These are phyloP conservation scores for Adiantum capillusveneris DNA, from an alignment of 75 land plant genomes.

Conservation along the genomic window DNA sequence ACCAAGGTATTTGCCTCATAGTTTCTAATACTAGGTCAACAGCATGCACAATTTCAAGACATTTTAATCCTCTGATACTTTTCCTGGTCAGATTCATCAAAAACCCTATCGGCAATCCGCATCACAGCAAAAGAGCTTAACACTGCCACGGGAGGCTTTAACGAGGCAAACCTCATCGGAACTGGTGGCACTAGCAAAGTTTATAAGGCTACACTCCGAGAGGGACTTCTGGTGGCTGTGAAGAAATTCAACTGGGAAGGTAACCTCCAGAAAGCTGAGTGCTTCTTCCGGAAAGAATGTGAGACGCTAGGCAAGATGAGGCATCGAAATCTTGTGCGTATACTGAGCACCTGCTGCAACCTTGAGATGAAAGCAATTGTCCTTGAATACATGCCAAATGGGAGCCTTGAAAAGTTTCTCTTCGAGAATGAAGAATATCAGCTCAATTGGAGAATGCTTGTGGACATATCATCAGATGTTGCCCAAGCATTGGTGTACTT, in stretches of 20 bases:
- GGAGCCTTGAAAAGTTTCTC: conserved; percentile 61
- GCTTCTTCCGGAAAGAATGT: conserved; percentile 25
- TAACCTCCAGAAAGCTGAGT: background rate
- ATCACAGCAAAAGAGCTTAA: too few relatives aligned
- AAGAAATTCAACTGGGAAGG: conserved; percentile 49
- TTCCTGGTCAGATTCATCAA: too few relatives aligned
- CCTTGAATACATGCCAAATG: conserved; percentile 65
- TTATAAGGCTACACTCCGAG: background rate
- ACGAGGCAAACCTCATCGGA: too few relatives aligned
- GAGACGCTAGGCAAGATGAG: conserved; percentile 40
- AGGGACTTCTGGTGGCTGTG: conserved; percentile 50
- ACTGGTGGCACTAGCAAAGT: too few relatives aligned
- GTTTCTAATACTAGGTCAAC: too few relatives aligned
- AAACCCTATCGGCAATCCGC: too few relatives aligned
- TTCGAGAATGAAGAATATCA: conserved; percentile 10
- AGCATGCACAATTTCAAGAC: too few relatives aligned
- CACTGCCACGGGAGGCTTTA: too few relatives aligned
- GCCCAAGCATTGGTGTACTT: conserved; percentile 71
- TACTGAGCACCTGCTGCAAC: conserved; percentile 44
- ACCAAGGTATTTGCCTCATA: too few relatives aligned
- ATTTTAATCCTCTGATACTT: too few relatives aligned
- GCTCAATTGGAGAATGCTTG: conserved; percentile 27
- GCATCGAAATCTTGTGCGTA: conserved; percentile 58
- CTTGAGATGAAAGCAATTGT: conserved; percentile 47
- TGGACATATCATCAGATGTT: conserved; percentile 41